phyloP scores from a whole-genome alignment of 192 early-diverging fungal genomes.

The Pilaira anomala region DNA sequence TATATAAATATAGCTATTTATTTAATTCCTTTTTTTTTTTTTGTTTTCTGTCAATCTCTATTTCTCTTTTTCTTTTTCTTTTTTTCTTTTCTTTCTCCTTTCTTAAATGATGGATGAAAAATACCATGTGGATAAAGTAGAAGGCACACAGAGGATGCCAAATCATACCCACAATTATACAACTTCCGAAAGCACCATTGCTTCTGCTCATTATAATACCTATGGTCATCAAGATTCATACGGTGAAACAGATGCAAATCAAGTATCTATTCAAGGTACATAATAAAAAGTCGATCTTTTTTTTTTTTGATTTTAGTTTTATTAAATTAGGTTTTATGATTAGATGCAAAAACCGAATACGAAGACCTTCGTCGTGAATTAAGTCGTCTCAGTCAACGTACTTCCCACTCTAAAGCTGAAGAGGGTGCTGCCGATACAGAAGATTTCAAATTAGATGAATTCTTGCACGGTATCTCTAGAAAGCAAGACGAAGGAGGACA shows the following conservation, averaged over 20 bases:
- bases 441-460: constrained; percentile 31
- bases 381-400: constrained; percentile 22
- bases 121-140: too few species aligned
- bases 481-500: constrained; percentile 11
- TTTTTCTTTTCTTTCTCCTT: too few species aligned
- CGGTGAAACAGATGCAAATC: background rate
- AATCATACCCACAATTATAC: too few species aligned
- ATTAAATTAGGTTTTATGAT: too few species aligned
- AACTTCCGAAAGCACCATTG: background rate
- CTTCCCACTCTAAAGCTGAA: constrained; percentile 21
- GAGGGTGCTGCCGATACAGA: constrained; percentile 22
- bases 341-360: constrained; percentile 30
- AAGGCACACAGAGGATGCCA: too few species aligned
- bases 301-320: too few species aligned
- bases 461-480: constrained; percentile 19
- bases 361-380: constrained; percentile 27
- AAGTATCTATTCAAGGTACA: constrained; percentile 3
- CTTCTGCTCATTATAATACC: background rate
- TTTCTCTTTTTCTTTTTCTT: too few species aligned
- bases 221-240: background rate
- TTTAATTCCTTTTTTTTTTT: too few species aligned
- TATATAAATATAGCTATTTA: too few species aligned
- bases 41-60: too few species aligned
- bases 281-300: too few species aligned
- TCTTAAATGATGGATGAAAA: too few species aligned